phyloP scores from a whole-genome alignment of 2,329 filamentous ascomycete genomes.

The Lasiodiplodia sp. region DNA sequence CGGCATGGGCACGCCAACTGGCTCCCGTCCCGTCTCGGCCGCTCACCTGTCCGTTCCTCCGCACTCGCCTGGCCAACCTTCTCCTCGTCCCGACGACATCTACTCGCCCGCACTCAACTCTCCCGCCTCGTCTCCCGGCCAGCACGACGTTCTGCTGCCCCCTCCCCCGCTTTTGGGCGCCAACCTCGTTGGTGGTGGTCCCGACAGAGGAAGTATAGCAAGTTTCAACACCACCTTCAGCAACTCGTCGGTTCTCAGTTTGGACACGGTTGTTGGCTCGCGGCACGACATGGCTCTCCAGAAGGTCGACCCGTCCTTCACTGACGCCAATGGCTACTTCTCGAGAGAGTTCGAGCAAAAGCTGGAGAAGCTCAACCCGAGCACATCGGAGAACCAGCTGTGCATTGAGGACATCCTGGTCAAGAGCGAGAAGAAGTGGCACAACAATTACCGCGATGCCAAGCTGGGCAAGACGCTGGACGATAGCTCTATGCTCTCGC shows the following conservation, averaged over 20 bases:
- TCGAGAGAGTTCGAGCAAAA: conserved; percentile 64
- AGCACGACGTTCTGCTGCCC: neutral
- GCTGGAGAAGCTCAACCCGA: conserved; percentile 61
- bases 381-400: conserved; percentile 45
- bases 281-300: conserved; percentile 62
- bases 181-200: neutral
- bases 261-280: conserved; percentile 64
- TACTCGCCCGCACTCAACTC: conserved; percentile 14
- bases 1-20: conserved; percentile 31
- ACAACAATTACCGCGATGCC: conserved; percentile 38
- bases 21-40: conserved; percentile 16
- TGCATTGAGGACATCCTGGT: conserved; percentile 72
- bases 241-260: conserved; percentile 52
- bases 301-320: conserved; percentile 73
- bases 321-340: conserved; percentile 68
- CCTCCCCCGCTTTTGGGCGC: conserved; percentile 24
- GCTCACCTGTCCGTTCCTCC: conserved; percentile 19
- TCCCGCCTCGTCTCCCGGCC: conserved; percentile 16
- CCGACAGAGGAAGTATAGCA: conserved; percentile 17
- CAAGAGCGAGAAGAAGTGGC: conserved; percentile 73
- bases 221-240: conserved; percentile 22
- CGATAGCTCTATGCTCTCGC: conserved; percentile 17
- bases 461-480: conserved; percentile 27
- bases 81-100: conserved; percentile 22
- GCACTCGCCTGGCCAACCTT: neutral